Evolutionary conservation across 108 stramenopile species (phyloP), one percentile per base, ranked within the genome.

Genomic region (Cyclostephanos invisitatus): DNA sequence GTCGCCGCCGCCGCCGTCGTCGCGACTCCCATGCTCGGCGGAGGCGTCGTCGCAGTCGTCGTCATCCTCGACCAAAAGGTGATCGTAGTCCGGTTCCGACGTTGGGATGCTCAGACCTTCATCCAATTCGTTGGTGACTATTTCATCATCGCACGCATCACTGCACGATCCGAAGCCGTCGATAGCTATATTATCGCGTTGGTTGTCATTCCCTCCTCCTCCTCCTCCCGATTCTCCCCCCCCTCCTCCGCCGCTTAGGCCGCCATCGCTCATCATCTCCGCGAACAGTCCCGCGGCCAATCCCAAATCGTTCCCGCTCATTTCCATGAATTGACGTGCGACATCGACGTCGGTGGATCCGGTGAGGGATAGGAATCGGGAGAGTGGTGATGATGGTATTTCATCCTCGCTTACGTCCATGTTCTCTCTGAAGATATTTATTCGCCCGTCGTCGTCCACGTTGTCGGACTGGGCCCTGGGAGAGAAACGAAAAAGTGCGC

Each of bases 321-420:
- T 92, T 85, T 89, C 87, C 74, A 92, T 68, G 70, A 89, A 89
- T 36, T 59, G 79, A 22, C 25, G 51, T 10, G 88, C 88, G 24
- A 60, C 70, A 0, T 60, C 63, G 1, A 76, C 57, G 72, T 92
- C 88, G 21, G 84, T 44, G 37, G 77, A 68, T 22, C 88, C 88
- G 14, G 91, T 89, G 54, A 89, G 73, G 69, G 85, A 82, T 54
- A 88, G 21, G 72, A 89, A 91, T 48, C 88, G 86, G 9, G 86
- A 76, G n/a, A 86, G 21, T 35, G 32, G 32, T 2, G 32, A 32
- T n/a, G n/a, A n/a, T n/a, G 32, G 32, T 32, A 59, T 32, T 12
- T 3, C 28, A 17, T 59, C 58, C 9, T 59, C 32, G 5, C 11
- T 29, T 2, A n/a, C 35, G 35, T 59, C 57, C 21, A 32, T 32